A percentile compares a stretch with the other conserved stretches of the same genome.
phyloP scores from a whole-genome alignment of 78 protist genomes.

The Polysphondylium violaceum region DNA sequence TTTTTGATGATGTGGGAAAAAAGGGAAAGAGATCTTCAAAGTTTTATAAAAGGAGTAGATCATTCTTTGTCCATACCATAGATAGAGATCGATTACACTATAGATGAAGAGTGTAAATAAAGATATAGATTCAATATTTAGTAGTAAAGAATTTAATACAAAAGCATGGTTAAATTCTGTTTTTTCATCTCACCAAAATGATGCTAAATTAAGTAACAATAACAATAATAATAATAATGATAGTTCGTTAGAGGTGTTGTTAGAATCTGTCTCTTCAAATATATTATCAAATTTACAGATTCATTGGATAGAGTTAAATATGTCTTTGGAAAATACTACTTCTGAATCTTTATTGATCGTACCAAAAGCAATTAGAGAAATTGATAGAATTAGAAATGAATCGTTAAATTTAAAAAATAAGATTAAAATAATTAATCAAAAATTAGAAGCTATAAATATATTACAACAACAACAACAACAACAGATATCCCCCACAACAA shows the following conservation, averaged over 20 bases:
- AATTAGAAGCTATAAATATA: slow-evolving; percentile 20
- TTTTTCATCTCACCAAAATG: background rate
- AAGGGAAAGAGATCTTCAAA: too few relatives aligned
- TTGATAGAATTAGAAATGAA: slow-evolving; percentile 62
- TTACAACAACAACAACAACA: too few relatives aligned
- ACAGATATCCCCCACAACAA: background rate
- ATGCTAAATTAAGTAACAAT: background rate
- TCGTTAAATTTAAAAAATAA: slow-evolving; percentile 12
- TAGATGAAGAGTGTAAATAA: background rate
- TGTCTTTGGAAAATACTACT: slow-evolving; percentile 33
- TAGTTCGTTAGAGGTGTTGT: slow-evolving; percentile 4
- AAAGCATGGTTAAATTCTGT: slow-evolving; percentile 60
- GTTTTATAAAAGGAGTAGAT: background rate
- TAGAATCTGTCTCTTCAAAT: slow-evolving; percentile 8
- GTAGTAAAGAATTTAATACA: slow-evolving; percentile 22
- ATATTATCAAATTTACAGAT: slow-evolving; percentile 61
- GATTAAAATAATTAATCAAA: background rate
- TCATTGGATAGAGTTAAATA: slow-evolving; percentile 44
- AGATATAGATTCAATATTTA: slow-evolving; percentile 6
- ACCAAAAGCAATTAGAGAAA: slow-evolving; percentile 66
- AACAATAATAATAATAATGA: slow-evolving; percentile 38
- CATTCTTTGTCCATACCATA: too few relatives aligned
- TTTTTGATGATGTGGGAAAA: slow-evolving; percentile 4
- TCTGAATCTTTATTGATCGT: slow-evolving; percentile 53
- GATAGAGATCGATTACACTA: too few relatives aligned